Evolutionary conservation across 352 stramenopile species (phyloP).

Genomic region (Pythium phragmitis): DNA sequence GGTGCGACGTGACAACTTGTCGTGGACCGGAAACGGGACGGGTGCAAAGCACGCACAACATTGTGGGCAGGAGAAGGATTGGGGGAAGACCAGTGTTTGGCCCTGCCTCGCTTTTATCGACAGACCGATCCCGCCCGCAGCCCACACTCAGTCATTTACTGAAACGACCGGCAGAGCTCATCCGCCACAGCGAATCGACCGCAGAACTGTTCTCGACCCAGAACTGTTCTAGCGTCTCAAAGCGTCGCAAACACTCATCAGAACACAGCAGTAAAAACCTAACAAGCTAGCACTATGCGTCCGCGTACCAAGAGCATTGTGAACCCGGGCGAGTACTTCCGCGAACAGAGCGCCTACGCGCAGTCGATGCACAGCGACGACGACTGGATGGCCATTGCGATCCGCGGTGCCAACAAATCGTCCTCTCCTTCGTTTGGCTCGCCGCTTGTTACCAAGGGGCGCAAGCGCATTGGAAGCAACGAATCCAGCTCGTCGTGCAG

Average conservation of each 20-base stretch:
- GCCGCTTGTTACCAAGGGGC: slow-evolving; percentile 34
- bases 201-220: neutral
- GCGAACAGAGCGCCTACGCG: slow-evolving; percentile 35
- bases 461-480: slow-evolving; percentile 44
- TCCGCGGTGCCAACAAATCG: slow-evolving; percentile 20
- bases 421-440: neutral
- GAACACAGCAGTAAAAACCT: slow-evolving; percentile 8
- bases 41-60: slow-evolving; percentile 7
- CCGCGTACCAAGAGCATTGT: slow-evolving; percentile 73
- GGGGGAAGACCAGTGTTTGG: slow-evolving; percentile 10
- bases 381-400: slow-evolving; percentile 50
- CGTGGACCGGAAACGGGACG: neutral
- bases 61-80: slow-evolving; percentile 9
- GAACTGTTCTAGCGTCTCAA: neutral
- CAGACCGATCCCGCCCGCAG: neutral
- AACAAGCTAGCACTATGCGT: slow-evolving; percentile 41
- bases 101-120: slow-evolving; percentile 13
- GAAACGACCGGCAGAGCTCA: slow-evolving; percentile 25
- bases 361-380: slow-evolving; percentile 43
- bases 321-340: slow-evolving; percentile 74
- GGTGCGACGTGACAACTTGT: slow-evolving; percentile 24
- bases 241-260: slow-evolving; percentile 1
- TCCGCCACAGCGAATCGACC: neutral
- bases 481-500: slow-evolving; percentile 25
- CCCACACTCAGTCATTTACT: slow-evolving; percentile 16